Conservation (phyloP, 805 yeast species). For the Tetrapisispora nanseiensis region DNA sequence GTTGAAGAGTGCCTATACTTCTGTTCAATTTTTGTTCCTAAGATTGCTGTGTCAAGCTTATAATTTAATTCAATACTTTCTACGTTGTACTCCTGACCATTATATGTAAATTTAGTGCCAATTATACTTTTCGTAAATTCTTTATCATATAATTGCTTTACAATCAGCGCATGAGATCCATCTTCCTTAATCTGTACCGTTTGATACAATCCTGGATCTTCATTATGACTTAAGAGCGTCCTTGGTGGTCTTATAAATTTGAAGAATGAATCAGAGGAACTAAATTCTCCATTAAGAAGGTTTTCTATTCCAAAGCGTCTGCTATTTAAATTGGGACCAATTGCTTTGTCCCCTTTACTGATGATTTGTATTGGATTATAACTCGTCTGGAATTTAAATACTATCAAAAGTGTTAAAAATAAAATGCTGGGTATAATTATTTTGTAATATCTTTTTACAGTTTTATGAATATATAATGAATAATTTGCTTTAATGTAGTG, state of each 20-base stretch:
- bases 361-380: background rate
- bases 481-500: background rate
- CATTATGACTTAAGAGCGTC: constrained; percentile 8
- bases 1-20: constrained; percentile 65
- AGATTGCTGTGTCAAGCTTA: constrained; percentile 39
- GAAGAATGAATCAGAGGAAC: constrained; percentile 14
- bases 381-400: background rate
- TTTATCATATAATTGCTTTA: constrained; percentile 28
- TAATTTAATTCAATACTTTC: constrained; percentile 37
- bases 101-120: constrained; percentile 32
- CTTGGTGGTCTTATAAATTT: constrained; percentile 21
- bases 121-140: constrained; percentile 21
- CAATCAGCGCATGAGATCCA: constrained; percentile 13
- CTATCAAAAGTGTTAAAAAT: background rate
- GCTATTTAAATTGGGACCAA: background rate
- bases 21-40: constrained; percentile 39
- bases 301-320: constrained; percentile 14
- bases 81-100: constrained; percentile 33
- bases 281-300: constrained; percentile 22
- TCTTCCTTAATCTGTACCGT: constrained; percentile 12
- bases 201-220: constrained; percentile 39
- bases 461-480: background rate
- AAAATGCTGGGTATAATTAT: background rate
- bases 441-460: background rate
- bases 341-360: too few relatives aligned